These are phyloP conservation scores for Hanseniaspora clermontiae DNA, from an alignment of 805 yeast genomes.

Conservation along the genomic window DNA sequence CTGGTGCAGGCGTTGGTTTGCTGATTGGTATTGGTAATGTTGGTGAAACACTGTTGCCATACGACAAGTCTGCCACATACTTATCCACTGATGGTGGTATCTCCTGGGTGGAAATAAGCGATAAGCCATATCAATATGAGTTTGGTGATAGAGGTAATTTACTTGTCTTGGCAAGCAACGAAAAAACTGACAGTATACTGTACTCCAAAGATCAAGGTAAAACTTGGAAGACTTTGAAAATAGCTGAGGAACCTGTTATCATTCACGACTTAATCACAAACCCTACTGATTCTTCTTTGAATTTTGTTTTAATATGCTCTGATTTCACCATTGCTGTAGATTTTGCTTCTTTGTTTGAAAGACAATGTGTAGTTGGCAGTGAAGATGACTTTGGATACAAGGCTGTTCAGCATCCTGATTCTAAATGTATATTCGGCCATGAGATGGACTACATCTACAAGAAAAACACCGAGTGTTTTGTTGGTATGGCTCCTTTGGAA, in stretches of 20 bases:
- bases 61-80: constrained; percentile 52
- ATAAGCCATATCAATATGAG: constrained; percentile 82
- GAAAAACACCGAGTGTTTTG: constrained; percentile 48
- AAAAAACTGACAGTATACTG: constrained; percentile 42
- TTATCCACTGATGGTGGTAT: constrained; percentile 83
- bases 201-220: constrained; percentile 73
- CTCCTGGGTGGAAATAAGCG: constrained; percentile 67
- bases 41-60: constrained; percentile 44
- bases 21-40: constrained; percentile 90
- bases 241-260: constrained; percentile 41
- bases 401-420: constrained; percentile 46
- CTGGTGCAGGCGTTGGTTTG: constrained; percentile 81
- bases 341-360: constrained; percentile 37
- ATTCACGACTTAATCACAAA: constrained; percentile 74
- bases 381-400: constrained; percentile 51
- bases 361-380: constrained; percentile 46
- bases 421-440: constrained; percentile 61
- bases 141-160: constrained; percentile 91
- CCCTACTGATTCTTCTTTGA: constrained; percentile 79
- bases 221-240: constrained; percentile 57
- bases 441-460: constrained; percentile 48
- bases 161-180: constrained; percentile 53
- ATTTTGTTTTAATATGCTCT: constrained; percentile 53
- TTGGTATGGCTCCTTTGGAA: constrained; percentile 47
- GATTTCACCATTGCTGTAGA: constrained; percentile 42